Evolutionary conservation across 371 early-diverging fungal species (phyloP).

Genomic region (Parasitella parasitica): DNA sequence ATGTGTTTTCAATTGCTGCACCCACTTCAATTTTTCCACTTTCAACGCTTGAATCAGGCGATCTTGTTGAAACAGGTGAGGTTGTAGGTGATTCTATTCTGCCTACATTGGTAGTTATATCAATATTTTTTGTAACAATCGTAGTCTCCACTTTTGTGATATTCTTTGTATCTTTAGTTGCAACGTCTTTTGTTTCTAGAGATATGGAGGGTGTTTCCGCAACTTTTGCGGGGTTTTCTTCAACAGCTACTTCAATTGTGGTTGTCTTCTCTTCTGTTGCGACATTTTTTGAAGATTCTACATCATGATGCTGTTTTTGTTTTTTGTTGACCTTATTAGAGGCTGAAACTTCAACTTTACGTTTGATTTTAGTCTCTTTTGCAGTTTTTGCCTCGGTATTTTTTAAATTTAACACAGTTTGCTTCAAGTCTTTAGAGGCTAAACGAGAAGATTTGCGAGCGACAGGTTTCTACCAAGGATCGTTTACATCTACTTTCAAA

Average conservation of each 20-base stretch:
- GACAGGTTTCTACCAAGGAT: background rate
- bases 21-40: too few species aligned
- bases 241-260: background rate
- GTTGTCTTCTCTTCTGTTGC: background rate
- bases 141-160: too few species aligned
- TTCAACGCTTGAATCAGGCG: too few species aligned
- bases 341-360: background rate
- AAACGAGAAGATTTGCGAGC: slow-evolving; percentile 1
- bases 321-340: background rate
- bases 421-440: background rate
- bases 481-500: background rate
- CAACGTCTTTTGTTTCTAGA: background rate
- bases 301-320: background rate
- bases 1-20: background rate
- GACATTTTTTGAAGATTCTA: background rate
- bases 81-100: too few species aligned
- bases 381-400: background rate
- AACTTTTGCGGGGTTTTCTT: background rate
- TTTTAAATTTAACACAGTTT: background rate
- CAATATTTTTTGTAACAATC: too few species aligned
- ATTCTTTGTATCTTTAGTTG: background rate
- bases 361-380: background rate
- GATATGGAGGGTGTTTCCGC: background rate
- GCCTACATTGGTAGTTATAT: too few species aligned
- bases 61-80: too few species aligned